Evolutionary conservation across 805 yeast genomes (phyloP), one percentile per base, ranked within the genome.

Genomic region (Saturnispora diversa): DNA sequence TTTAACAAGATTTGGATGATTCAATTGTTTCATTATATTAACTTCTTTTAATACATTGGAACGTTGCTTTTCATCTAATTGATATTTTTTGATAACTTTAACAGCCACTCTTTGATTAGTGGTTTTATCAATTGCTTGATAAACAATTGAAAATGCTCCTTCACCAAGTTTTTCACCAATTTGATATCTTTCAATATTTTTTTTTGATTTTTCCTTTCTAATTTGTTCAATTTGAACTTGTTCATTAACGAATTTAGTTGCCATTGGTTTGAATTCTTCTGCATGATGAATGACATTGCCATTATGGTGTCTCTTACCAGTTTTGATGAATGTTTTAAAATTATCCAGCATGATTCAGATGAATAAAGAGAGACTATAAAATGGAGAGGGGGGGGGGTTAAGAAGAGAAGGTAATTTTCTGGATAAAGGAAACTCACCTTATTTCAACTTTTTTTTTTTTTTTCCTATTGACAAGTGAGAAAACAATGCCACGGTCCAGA

Each of bases 21-120:
- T 66, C 50, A 77, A 65, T 50, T 75, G 79, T 56, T 78, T 69
- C 77, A 83, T 80, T 30, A 87, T 77, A 11, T 79, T 71, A 10
- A 84, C 84, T 58, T 87, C 97, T 52, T 85, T 84, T 45, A 79
- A 62, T 2, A 84, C 94, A 17, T 85, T 78, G 40, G 74, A 77
- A 47, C 72, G 68, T 54, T 77, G 84, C 36, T 70, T 66, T 33
- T 63, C 60, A 52, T 80, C 80, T 65, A 84, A 66, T 49, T 77
- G 80, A 45, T 72, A 70, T 58, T 84, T 85, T 45, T 81, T 72
- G 45, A 87, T 80, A 31, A 75, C 66, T 53, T 75, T 75, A 43
- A 75, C 63, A 11, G 80, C 80, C 34, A 75, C 80, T 5, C 46
- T 44, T 36, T 65, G 58, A 6, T 61, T 62, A 1, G 70, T 56